Evolutionary conservation across 108 stramenopile species (phyloP), one percentile per base, ranked within the genome.

Genomic region (Cylindrotheca closterium): DNA sequence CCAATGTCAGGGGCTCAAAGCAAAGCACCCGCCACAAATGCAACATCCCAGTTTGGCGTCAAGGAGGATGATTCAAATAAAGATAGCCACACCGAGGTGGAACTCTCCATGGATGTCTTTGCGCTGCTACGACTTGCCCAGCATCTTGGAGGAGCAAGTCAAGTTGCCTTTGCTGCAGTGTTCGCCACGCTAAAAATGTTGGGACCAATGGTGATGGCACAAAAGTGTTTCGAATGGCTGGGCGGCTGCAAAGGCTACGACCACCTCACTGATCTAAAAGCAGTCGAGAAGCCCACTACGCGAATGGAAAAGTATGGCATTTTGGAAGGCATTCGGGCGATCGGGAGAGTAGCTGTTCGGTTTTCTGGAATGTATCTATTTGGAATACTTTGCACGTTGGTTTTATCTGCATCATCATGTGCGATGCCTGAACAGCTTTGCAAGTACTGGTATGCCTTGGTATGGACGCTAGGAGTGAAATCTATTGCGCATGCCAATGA

Each of bases 251-350:
- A 7, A 10, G 32, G 65, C 18, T 63, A 45, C 28, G 89, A 90
- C 51, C 82, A 82, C 52, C 79, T 76, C 73, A 73, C 65, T 24
- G 89, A 86, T 47, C 55, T 84, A 18, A 79, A 81, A 47, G 52
- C 87, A 10, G 77, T 82, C 10, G 81, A 63, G 18, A 91, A 83
- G 0, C 83, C 69, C 56, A 76, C 55, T 63, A 37, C 47, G 84
- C 63, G 85, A 77, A 58, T 58, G 65, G 21, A 65, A 71, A 72
- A 87, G 49, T 87, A 86, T 63, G 83, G 87, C 79, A 71, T 82
- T 29, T 72, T 77, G 1, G 81, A 85, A 1, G 70, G 72, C 0
- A 62, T 76, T 0, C 65, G 89, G 0, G 84, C 89, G 0, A 30
- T 63, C 10, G 68, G 55, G 8, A 45, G 89, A 22, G 49, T 60